phyloP scores from a whole-genome alignment of 805 yeast species.

The Candida takata region DNA sequence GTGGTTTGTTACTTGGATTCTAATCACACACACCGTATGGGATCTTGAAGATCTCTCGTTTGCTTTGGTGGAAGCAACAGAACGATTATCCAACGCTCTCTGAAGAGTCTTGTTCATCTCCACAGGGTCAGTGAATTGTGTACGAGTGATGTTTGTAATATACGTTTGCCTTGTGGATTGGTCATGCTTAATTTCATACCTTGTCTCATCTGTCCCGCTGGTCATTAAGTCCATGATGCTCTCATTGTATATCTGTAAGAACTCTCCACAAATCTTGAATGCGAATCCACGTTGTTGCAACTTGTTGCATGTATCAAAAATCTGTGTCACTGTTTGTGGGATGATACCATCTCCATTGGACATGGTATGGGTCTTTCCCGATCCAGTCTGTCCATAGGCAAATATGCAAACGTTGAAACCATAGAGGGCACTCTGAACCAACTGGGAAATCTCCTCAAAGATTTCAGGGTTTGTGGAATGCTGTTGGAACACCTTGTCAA shows the following conservation, averaged over 20 bases:
- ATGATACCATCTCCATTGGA: conserved; percentile 71
- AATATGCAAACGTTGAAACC: conserved; percentile 90
- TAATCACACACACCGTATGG: conserved; percentile 71
- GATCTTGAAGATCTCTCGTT: conserved; percentile 89
- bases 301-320: conserved; percentile 49
- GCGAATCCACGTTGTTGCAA: conserved; percentile 54
- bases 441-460: conserved; percentile 78
- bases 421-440: conserved; percentile 79
- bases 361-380: conserved; percentile 95
- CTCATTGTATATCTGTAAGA: conserved; percentile 88
- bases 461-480: conserved; percentile 49
- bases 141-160: conserved; percentile 51
- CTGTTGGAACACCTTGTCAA: conserved; percentile 71
- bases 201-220: conserved; percentile 23
- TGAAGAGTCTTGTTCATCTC: conserved; percentile 45
- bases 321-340: conserved; percentile 64
- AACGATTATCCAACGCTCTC: conserved; percentile 53
- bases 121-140: conserved; percentile 37
- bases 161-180: conserved; percentile 43
- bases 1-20: conserved; percentile 47
- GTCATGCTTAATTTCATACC: conserved; percentile 71
- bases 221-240: conserved; percentile 60
- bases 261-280: conserved; percentile 61
- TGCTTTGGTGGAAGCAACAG: conserved; percentile 75
- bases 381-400: conserved; percentile 96